phyloP scores from a whole-genome alignment of 179 eudicot genomes.

The Silene noctiflora region DNA sequence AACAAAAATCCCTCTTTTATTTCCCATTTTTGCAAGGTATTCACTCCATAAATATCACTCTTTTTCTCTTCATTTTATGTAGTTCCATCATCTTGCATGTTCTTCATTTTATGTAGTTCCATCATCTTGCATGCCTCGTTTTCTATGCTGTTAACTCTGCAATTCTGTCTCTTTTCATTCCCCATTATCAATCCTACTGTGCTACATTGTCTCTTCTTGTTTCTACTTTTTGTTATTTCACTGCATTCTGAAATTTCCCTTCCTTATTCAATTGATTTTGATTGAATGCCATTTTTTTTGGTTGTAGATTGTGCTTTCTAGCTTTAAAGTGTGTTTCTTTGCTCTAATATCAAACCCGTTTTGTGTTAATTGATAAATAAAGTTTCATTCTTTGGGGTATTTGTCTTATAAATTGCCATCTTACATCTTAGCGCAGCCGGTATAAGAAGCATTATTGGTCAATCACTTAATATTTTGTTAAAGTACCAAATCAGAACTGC shows the following conservation, averaged over 20 bases:
- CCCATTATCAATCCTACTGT: background rate
- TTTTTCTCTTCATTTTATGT: background rate
- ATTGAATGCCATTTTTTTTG: background rate
- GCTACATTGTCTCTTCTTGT: background rate
- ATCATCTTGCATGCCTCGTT: slow-evolving; percentile 23
- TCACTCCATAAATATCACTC: background rate
- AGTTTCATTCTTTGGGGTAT: background rate
- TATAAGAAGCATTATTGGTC: background rate
- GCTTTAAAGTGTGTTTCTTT: background rate
- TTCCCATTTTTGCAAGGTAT: slow-evolving; percentile 3
- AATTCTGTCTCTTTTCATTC: background rate
- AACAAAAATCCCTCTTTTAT: background rate
- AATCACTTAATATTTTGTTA: background rate
- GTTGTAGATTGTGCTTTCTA: background rate
- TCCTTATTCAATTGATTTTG: background rate
- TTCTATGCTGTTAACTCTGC: background rate
- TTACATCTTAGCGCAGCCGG: background rate
- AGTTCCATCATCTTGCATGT: slow-evolving; percentile 22
- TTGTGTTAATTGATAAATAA: background rate
- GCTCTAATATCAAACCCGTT: background rate
- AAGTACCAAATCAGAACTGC: background rate
- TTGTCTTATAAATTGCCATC: background rate
- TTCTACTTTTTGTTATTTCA: background rate
- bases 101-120: too few relatives aligned
- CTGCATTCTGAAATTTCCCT: background rate